phyloP scores from a whole-genome alignment of 164 flowering plant genomes.

The Malania oleifera region DNA sequence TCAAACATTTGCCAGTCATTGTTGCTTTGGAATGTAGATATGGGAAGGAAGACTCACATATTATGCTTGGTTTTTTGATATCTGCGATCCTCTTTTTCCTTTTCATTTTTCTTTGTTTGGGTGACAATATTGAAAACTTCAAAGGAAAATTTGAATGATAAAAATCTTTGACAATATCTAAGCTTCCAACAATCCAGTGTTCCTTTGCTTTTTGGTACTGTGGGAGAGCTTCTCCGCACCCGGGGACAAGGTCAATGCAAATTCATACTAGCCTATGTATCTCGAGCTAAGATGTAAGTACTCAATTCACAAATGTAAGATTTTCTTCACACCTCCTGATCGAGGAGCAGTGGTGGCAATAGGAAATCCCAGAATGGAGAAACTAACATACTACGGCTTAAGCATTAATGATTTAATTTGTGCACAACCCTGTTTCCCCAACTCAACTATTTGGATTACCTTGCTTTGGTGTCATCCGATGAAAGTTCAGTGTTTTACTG shows the following conservation, averaged over 20 bases:
- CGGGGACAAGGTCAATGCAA: conserved; percentile 45
- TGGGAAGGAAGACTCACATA: too few relatives aligned
- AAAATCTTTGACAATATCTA: conserved; percentile 50
- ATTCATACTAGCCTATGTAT: conserved; percentile 77
- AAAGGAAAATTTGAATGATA: background rate
- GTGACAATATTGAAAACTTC: background rate
- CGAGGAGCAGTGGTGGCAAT: too few relatives aligned
- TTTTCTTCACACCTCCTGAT: background rate
- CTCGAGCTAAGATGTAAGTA: conserved; percentile 73
- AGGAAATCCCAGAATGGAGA: background rate
- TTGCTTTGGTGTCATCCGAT: too few relatives aligned
- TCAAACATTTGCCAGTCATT: background rate
- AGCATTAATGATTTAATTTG: too few relatives aligned
- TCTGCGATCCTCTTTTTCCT: too few relatives aligned
- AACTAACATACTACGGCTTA: too few relatives aligned
- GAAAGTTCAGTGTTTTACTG: too few relatives aligned
- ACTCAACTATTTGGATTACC: too few relatives aligned
- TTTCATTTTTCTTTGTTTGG: too few relatives aligned
- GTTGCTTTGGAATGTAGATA: background rate
- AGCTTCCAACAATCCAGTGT: conserved; percentile 89
- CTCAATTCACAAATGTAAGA: background rate
- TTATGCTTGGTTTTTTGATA: too few relatives aligned
- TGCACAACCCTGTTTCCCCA: too few relatives aligned
- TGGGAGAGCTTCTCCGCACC: conserved; percentile 47
- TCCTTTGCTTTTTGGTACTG: conserved; percentile 72